These are phyloP conservation scores for Filobasidium floriforme DNA, from an alignment of 768 basidiomycete genomes.

Conservation along the genomic window DNA sequence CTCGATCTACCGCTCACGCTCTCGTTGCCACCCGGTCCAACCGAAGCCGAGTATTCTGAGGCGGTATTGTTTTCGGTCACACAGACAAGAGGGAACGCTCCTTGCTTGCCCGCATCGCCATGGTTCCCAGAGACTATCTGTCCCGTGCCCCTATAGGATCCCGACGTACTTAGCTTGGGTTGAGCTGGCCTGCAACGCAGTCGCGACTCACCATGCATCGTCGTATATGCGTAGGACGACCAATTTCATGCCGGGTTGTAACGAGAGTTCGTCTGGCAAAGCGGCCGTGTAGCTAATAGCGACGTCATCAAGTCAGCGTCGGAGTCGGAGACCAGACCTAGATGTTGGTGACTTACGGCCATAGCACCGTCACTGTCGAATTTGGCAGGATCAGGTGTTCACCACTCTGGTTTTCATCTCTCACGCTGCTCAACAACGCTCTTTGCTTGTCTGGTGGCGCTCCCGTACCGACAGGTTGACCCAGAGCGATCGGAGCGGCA, in stretches of 20 bases:
- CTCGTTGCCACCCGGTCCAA: neutral
- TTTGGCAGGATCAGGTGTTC: constrained; percentile 40
- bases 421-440: constrained; percentile 39
- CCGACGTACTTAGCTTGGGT: neutral
- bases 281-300: constrained; percentile 34
- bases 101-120: constrained; percentile 31
- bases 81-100: constrained; percentile 39
- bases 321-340: neutral
- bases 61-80: constrained; percentile 10
- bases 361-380: constrained; percentile 38
- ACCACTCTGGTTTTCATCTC: constrained; percentile 41
- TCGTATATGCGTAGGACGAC: constrained; percentile 40
- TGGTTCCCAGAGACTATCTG: constrained; percentile 30
- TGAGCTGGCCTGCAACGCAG: neutral
- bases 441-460: constrained; percentile 27
- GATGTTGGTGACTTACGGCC: constrained; percentile 33
- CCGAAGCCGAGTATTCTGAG: constrained; percentile 1
- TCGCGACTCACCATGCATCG: constrained; percentile 36
- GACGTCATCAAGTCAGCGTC: neutral
- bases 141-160: constrained; percentile 31
- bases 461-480: constrained; percentile 2
- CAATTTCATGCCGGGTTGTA: constrained; percentile 42
- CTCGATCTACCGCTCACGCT: neutral
- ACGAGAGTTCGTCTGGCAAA: constrained; percentile 42
- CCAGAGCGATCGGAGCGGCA: neutral